phyloP scores from a whole-genome alignment of 1,139 yeast species.

The Ogataea hybrid region DNA sequence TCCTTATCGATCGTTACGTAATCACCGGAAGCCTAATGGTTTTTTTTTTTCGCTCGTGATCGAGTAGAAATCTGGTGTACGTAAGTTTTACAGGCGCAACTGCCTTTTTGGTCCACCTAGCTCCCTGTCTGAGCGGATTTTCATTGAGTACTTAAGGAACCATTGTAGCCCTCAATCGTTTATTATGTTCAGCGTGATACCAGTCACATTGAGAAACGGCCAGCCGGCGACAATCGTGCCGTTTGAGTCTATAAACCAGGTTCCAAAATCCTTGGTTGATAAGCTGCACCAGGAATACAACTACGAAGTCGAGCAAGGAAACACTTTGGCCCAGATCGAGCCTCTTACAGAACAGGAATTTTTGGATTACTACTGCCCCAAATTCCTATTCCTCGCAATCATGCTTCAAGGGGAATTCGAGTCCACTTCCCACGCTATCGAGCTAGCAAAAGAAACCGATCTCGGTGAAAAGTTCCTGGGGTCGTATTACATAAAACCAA shows the following conservation, averaged over 20 bases:
- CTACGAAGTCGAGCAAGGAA: constrained; percentile 47
- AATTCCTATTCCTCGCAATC: constrained; percentile 47
- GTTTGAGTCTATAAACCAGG: constrained; percentile 48
- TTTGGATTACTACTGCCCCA: constrained; percentile 42
- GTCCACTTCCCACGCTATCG: neutral
- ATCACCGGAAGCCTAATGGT: neutral
- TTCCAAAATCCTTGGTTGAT: constrained; percentile 39
- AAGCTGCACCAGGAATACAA: constrained; percentile 42
- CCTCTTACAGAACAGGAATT: constrained; percentile 36
- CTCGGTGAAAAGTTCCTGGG: constrained; percentile 54
- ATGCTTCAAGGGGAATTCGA: constrained; percentile 39
- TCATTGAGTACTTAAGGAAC: neutral
- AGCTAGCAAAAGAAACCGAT: constrained; percentile 26
- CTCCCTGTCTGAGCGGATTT: neutral
- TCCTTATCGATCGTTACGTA: constrained; percentile 9
- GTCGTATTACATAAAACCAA: constrained; percentile 73
- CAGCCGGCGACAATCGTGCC: constrained; percentile 76
- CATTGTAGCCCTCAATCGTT: neutral
- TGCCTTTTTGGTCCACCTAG: neutral
- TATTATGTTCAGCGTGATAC: constrained; percentile 12
- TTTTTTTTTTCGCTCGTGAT: neutral
- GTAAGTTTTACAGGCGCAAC: neutral
- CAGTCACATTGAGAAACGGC: constrained; percentile 35
- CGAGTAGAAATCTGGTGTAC: neutral
- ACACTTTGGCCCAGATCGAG: constrained; percentile 45